A percentile compares a stretch with the other conserved stretches of the same genome.
Evolutionary conservation across 176 grass and related monocot species (phyloP).

Genomic region (Tillandsia fasciculata): DNA sequence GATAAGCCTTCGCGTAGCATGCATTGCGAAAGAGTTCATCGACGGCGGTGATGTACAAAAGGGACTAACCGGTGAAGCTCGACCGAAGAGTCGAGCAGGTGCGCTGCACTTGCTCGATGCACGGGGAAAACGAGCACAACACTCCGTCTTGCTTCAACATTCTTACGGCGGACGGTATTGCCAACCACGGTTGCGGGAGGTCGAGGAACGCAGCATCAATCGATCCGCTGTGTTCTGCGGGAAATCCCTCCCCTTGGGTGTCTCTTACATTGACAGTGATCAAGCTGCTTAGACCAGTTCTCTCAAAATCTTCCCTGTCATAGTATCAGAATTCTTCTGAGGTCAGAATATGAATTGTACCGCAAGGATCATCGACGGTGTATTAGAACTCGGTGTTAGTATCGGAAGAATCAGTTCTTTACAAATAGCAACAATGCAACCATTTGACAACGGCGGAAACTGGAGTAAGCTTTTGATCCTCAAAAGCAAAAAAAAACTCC

Average conservation of each 20-base stretch:
- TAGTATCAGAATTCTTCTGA: not conserved
- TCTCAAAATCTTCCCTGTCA: slow-evolving; percentile 71
- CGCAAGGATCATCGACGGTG: no score
- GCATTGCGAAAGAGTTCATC: not conserved
- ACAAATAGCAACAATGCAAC: no score
- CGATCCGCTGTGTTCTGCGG: slow-evolving; percentile 40
- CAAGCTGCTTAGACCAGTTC: slow-evolving; percentile 59
- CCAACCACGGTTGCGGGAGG: slow-evolving; percentile 89
- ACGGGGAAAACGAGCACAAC: slow-evolving; percentile 94
- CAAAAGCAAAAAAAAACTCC: no score
- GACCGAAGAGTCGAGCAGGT: slow-evolving; percentile 48
- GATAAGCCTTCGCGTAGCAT: not conserved
- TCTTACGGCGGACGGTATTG: slow-evolving; percentile 44
- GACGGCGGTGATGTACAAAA: not conserved
- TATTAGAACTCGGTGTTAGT: no score
- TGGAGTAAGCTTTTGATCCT: no score
- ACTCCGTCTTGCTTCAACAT: slow-evolving; percentile 66
- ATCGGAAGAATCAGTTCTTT: no score
- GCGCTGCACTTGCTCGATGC: slow-evolving; percentile 89
- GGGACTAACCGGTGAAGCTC: slow-evolving; percentile 59
- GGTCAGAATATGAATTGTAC: not conserved
- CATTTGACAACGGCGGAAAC: no score
- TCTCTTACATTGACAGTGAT: slow-evolving; percentile 68
- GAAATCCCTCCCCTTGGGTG: slow-evolving; percentile 81
- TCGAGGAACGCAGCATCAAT: slow-evolving; percentile 76